Evolutionary conservation across 192 early-diverging fungal genomes (phyloP).

Genomic region (Geranomyces michiganensis): DNA sequence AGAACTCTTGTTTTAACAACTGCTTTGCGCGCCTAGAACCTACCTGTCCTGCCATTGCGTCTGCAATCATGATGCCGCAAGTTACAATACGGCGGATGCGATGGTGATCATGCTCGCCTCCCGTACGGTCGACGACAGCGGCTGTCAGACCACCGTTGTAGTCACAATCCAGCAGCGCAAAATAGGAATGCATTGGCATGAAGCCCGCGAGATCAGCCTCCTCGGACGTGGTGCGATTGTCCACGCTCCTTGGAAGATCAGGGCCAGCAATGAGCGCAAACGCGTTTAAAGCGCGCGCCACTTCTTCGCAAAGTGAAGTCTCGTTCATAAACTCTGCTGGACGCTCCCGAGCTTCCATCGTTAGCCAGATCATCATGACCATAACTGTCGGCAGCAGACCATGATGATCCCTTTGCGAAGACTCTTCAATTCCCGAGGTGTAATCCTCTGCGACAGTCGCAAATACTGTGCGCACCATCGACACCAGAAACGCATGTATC

Average conservation of each 20-base stretch:
- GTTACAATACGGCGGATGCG: too few relatives aligned
- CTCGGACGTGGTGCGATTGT: neutral
- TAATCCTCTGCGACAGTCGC: neutral
- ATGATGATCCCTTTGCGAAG: too few relatives aligned
- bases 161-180: neutral
- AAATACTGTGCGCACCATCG: conserved; percentile 4
- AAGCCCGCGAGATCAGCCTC: conserved; percentile 4
- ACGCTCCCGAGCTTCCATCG: neutral
- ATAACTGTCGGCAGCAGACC: conserved; percentile 4
- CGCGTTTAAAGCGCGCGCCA: neutral
- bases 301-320: neutral
- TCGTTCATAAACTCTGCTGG: neutral
- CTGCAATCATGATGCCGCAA: too few relatives aligned
- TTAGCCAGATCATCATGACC: conserved; percentile 6
- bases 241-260: too few relatives aligned
- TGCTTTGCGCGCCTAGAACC: too few relatives aligned
- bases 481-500: neutral
- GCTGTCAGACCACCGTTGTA: too few relatives aligned
- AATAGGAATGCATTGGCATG: neutral
- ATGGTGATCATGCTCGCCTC: too few relatives aligned
- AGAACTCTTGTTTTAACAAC: too few relatives aligned
- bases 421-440: neutral
- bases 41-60: too few relatives aligned
- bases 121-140: too few relatives aligned
- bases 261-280: neutral